Conservation (phyloP, 2,329 filamentous ascomycete species). For the Eutypella sp. region DNA sequence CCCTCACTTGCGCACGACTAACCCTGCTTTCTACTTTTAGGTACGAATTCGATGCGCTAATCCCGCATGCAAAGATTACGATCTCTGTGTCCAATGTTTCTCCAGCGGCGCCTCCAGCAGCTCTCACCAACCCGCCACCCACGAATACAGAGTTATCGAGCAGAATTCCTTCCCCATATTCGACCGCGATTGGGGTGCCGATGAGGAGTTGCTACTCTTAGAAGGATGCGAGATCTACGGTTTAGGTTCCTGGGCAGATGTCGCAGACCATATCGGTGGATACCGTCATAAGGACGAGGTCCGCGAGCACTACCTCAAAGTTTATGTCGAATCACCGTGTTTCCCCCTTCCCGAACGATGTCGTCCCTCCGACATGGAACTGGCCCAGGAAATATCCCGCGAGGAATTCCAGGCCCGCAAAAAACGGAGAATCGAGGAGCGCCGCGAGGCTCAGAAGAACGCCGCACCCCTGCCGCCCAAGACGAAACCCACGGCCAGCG, state of each 20-base stretch:
- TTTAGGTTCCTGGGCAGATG: conserved; percentile 93
- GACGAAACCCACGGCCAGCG: conserved; percentile 91
- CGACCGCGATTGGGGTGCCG: conserved; percentile 89
- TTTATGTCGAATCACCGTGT: conserved; percentile 74
- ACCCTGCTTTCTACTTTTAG: conserved; percentile 37
- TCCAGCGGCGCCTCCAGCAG: conserved; percentile 74
- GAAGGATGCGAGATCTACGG: conserved; percentile 97
- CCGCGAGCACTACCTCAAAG: conserved; percentile 84
- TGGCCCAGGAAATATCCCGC: conserved; percentile 76
- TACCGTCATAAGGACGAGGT: conserved; percentile 95
- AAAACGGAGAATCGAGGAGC: conserved; percentile 87
- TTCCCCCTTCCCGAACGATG: conserved; percentile 88
- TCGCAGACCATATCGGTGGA: conserved; percentile 95
- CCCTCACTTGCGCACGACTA: too few species aligned
- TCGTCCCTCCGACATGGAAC: conserved; percentile 71
- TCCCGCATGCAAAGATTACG: conserved; percentile 81
- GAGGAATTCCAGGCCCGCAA: conserved; percentile 92
- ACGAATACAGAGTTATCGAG: conserved; percentile 91
- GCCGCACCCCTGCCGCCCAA: conserved; percentile 81
- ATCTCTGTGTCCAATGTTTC: conserved; percentile 95
- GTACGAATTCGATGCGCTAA: conserved; percentile 93
- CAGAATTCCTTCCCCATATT: conserved; percentile 98
- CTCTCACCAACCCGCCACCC: conserved; percentile 79
- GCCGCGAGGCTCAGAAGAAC: conserved; percentile 81
- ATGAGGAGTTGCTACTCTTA: conserved; percentile 88